These are phyloP conservation scores for Entomortierella lignicola DNA, from an alignment of 192 early-diverging fungal species.

Conservation along the genomic window DNA sequence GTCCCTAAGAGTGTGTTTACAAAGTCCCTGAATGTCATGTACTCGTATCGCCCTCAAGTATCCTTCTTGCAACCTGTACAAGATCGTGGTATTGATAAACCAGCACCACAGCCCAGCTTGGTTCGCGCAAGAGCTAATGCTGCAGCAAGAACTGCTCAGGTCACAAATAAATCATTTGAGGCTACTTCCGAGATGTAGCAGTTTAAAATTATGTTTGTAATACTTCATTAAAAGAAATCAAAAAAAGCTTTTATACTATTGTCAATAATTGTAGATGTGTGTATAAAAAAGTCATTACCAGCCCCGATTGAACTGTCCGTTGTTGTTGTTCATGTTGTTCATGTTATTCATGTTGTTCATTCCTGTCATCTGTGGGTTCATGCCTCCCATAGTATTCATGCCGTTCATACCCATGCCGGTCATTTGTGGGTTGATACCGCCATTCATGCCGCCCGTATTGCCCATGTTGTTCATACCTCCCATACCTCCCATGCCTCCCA, in stretches of 20 bases:
- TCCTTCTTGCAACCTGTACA: conserved; percentile 15
- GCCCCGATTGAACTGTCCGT: conserved; percentile 52
- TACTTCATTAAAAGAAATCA: not conserved
- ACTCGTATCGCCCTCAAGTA: conserved; percentile 25
- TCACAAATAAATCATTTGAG: not conserved
- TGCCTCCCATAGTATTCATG: conserved; percentile 33
- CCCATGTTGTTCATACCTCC: conserved; percentile 22
- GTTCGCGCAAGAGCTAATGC: conserved; percentile 22
- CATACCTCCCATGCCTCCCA: conserved; percentile 14
- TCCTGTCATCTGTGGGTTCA: conserved; percentile 30
- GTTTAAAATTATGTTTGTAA: not conserved
- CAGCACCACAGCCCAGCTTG: conserved; percentile 23
- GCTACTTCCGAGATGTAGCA: not conserved
- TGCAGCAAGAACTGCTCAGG: not conserved
- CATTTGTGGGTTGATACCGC: conserved; percentile 5
- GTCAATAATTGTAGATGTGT: conserved; percentile 1
- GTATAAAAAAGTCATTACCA: conserved; percentile 30
- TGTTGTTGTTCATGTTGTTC: conserved; percentile 47
- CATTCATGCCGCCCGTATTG: conserved; percentile 27
- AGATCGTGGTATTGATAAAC: conserved; percentile 6
- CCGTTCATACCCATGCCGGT: conserved; percentile 23
- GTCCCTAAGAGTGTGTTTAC: conserved; percentile 20
- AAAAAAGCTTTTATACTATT: not conserved
- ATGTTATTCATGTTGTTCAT: conserved; percentile 37
- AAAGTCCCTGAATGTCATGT: conserved; percentile 14